Conservation (phyloP, 495 filamentous ascomycete species). For the Tetracladium marchalianum region DNA sequence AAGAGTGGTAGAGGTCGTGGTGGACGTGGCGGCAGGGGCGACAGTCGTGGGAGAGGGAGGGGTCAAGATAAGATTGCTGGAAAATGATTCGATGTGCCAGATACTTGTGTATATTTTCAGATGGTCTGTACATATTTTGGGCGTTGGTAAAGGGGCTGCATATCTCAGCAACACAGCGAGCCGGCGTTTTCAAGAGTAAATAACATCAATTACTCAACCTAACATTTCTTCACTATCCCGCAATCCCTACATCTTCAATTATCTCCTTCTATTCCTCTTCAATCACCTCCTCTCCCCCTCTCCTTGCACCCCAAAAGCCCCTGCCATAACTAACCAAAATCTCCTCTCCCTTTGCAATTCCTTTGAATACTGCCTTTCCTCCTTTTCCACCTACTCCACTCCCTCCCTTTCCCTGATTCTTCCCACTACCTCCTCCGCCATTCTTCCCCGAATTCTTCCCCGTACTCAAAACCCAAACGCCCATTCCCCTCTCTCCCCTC, state of each 20-base stretch:
- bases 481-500: slow-evolving; percentile 41
- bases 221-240: not conserved
- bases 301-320: slow-evolving; percentile 47
- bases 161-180: no score
- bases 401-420: slow-evolving; percentile 31
- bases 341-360: slow-evolving; percentile 49
- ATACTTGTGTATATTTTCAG: no score
- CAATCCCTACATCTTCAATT: not conserved
- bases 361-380: slow-evolving; percentile 22
- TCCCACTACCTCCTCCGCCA: no score
- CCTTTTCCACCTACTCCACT: slow-evolving; percentile 19
- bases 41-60: slow-evolving; percentile 7
- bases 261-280: not conserved
- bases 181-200: no score
- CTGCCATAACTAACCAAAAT: slow-evolving; percentile 60
- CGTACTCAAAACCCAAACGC: slow-evolving; percentile 48
- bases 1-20: slow-evolving; percentile 8
- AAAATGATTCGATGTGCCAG: no score
- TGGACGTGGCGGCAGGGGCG: not conserved
- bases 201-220: no score
- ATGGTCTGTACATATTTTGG: no score
- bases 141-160: no score
- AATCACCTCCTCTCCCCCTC: slow-evolving; percentile 1
- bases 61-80: not conserved
- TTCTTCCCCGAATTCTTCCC: slow-evolving; percentile 19